Percentiles rank a stretch among this genome's conserved stretches.
phyloP scores from a whole-genome alignment of 352 stramenopile genomes.

The Phytopythium cucurbitacearum region DNA sequence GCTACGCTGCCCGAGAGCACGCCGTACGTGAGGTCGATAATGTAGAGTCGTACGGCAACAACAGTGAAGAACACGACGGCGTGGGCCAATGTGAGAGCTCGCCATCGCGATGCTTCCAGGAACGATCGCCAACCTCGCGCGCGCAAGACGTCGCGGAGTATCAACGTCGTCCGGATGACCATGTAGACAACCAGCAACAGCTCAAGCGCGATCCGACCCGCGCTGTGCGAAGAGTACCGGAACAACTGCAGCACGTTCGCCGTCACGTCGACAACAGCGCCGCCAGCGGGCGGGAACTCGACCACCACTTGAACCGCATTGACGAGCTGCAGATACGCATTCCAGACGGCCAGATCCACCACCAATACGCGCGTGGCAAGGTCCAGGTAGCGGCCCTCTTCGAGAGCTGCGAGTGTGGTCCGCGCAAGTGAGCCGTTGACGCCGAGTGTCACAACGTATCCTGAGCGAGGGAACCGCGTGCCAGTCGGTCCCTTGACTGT shows the following conservation, averaged over 20 bases:
- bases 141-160: slow-evolving; percentile 28
- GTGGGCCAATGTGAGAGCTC: slow-evolving; percentile 32
- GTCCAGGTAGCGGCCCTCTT: slow-evolving; percentile 44
- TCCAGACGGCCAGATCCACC: slow-evolving; percentile 61
- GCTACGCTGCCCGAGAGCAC: slow-evolving; percentile 31
- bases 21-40: slow-evolving; percentile 52
- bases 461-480: slow-evolving; percentile 39
- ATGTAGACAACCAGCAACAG: slow-evolving; percentile 43
- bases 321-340: slow-evolving; percentile 64
- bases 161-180: slow-evolving; percentile 26
- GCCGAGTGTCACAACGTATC: slow-evolving; percentile 55
- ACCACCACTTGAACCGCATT: slow-evolving; percentile 51
- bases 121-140: slow-evolving; percentile 20
- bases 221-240: slow-evolving; percentile 40
- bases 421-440: slow-evolving; percentile 27
- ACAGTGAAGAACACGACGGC: slow-evolving; percentile 40
- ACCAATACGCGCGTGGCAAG: slow-evolving; percentile 57
- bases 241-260: slow-evolving; percentile 46
- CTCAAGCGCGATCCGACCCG: slow-evolving; percentile 43
- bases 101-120: slow-evolving; percentile 30
- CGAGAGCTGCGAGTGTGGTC: slow-evolving; percentile 21
- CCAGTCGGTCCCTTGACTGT: slow-evolving; percentile 26
- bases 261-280: slow-evolving; percentile 38
- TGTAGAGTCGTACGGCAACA: slow-evolving; percentile 49
- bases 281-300: slow-evolving; percentile 61